A percentile compares a stretch with the other conserved stretches of the same genome.
Conservation (phyloP, 192 early-diverging fungal species). For the Gaertneriomyces sp. region DNA sequence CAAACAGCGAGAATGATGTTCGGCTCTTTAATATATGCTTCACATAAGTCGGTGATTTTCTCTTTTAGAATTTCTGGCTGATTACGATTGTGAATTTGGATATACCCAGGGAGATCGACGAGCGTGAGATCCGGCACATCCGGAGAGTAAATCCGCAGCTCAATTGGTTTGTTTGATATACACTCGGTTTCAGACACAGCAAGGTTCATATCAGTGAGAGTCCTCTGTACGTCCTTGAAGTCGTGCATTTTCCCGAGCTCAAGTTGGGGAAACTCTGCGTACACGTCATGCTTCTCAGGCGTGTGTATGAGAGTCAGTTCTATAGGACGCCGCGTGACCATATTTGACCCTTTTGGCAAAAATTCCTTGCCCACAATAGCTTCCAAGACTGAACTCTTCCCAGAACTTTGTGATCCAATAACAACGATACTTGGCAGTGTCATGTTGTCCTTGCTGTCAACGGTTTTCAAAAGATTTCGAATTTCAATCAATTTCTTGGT, state of each 20-base stretch:
- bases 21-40: slow-evolving; percentile 92
- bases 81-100: slow-evolving; percentile 93
- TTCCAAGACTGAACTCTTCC: slow-evolving; percentile 96
- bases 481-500: slow-evolving; percentile 95
- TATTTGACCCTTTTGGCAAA: slow-evolving; percentile 86
- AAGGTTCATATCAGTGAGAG: slow-evolving; percentile 90
- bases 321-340: slow-evolving; percentile 94
- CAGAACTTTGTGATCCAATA: slow-evolving; percentile 54
- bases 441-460: slow-evolving; percentile 71
- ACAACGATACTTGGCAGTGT: slow-evolving; percentile 76
- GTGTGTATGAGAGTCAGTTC: slow-evolving; percentile 96
- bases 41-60: slow-evolving; percentile 94
- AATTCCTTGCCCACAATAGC: slow-evolving; percentile 96
- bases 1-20: slow-evolving; percentile 98
- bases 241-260: slow-evolving; percentile 81
- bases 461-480: slow-evolving; percentile 85
- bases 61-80: slow-evolving; percentile 96
- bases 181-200: slow-evolving; percentile 92
- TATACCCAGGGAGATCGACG: slow-evolving; percentile 95
- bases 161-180: slow-evolving; percentile 91
- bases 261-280: slow-evolving; percentile 52
- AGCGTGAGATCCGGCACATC: slow-evolving; percentile 94
- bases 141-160: slow-evolving; percentile 92
- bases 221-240: slow-evolving; percentile 87
- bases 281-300: slow-evolving; percentile 50